Evolutionary conservation across 192 early-diverging fungal genomes (phyloP).

Genomic region (Podila minutissima): DNA sequence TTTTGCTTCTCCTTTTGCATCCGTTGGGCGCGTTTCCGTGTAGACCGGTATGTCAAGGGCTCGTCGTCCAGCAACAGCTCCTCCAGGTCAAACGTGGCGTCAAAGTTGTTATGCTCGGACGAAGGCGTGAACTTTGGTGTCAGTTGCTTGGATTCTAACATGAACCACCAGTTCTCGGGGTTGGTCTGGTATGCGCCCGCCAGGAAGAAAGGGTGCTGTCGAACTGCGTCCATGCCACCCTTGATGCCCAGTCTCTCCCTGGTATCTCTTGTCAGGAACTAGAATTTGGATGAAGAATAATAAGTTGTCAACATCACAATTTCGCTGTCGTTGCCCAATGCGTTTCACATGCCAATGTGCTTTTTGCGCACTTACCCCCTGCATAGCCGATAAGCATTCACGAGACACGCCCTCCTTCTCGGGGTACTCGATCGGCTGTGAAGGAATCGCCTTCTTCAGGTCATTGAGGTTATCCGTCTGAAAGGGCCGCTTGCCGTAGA

Average conservation of each 20-base stretch:
- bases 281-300: not conserved
- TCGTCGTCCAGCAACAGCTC: constrained; percentile 77
- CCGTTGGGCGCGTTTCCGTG: constrained; percentile 33
- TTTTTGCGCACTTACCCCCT: constrained; percentile 57
- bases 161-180: constrained; percentile 50
- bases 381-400: constrained; percentile 78
- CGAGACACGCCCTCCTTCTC: constrained; percentile 62
- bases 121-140: constrained; percentile 59
- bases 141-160: constrained; percentile 54
- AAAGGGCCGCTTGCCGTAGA: constrained; percentile 79
- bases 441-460: constrained; percentile 71
- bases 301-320: not conserved
- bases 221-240: constrained; percentile 55
- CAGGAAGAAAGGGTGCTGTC: constrained; percentile 64
- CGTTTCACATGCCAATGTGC: not conserved
- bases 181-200: constrained; percentile 43
- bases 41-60: constrained; percentile 60
- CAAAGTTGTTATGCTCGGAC: constrained; percentile 72
- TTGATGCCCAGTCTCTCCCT: constrained; percentile 58
- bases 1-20: constrained; percentile 52
- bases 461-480: constrained; percentile 68
- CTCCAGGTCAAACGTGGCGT: constrained; percentile 80
- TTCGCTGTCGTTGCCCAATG: not conserved
- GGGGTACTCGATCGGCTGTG: constrained; percentile 73
- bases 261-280: constrained; percentile 67